These are phyloP conservation scores for Starmerella sirachaensis DNA, from an alignment of 805 yeast genomes.

Conservation along the genomic window DNA sequence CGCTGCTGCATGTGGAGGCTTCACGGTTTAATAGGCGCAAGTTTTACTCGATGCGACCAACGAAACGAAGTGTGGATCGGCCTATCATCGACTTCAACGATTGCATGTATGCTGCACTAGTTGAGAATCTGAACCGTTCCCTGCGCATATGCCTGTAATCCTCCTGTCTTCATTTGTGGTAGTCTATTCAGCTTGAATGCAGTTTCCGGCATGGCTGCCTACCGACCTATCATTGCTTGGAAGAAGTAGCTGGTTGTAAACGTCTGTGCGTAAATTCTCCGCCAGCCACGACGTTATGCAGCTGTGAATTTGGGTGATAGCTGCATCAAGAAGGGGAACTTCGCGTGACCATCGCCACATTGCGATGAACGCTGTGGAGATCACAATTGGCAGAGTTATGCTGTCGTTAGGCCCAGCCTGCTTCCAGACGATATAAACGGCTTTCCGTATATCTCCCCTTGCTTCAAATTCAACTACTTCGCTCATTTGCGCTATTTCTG, in stretches of 20 bases:
- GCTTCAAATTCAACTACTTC: too few species aligned
- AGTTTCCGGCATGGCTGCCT: too few species aligned
- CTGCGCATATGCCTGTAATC: conserved; percentile 14
- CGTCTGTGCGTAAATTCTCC: conserved; percentile 1
- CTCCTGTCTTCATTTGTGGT: too few species aligned
- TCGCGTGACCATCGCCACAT: conserved; percentile 14
- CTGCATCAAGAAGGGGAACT: not conserved
- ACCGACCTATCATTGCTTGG: too few species aligned
- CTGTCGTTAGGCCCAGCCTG: not conserved
- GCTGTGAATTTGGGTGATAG: not conserved
- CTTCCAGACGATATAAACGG: not conserved
- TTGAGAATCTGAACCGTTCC: conserved; percentile 9
- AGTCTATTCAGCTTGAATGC: too few species aligned
- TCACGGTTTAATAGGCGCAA: conserved; percentile 4
- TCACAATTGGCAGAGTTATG: not conserved
- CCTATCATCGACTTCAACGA: conserved; percentile 5
- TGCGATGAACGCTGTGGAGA: conserved; percentile 11
- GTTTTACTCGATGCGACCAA: not conserved
- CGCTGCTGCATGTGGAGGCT: conserved; percentile 16
- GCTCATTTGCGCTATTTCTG: conserved; percentile 3
- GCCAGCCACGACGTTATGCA: conserved; percentile 4
- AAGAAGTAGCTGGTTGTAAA: too few species aligned
- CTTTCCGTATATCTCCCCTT: too few species aligned
- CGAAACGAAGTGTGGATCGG: not conserved
- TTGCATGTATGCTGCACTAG: conserved; percentile 4